Evolutionary conservation across 768 basidiomycete genomes (phyloP).

Genomic region (Asterophora lycoperdoides): DNA sequence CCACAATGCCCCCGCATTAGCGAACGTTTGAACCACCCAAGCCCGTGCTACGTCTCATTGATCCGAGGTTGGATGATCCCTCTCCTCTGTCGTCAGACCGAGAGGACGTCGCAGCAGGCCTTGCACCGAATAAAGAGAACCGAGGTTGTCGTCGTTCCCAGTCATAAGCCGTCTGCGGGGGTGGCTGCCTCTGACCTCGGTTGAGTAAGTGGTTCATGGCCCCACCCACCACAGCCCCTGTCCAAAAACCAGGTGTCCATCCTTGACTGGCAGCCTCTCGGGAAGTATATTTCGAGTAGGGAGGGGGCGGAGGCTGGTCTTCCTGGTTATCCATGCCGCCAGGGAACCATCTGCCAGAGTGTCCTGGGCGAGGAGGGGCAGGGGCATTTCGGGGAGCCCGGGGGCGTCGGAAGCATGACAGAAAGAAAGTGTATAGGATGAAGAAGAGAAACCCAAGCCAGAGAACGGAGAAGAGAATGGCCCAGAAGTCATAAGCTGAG

Average conservation of each 20-base stretch:
- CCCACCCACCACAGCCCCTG: conserved; percentile 73
- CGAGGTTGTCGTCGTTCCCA: conserved; percentile 49
- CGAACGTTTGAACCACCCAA: conserved; percentile 75
- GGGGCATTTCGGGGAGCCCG: conserved; percentile 27
- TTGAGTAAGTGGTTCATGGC: conserved; percentile 58
- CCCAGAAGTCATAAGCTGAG: conserved; percentile 44
- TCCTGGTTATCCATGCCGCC: conserved; percentile 37
- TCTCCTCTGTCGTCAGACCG: conserved; percentile 54
- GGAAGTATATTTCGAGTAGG: conserved; percentile 45
- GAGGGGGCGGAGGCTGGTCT: conserved; percentile 56
- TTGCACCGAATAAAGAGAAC: conserved; percentile 26
- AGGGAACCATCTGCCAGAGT: conserved; percentile 52
- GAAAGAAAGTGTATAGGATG: conserved; percentile 55
- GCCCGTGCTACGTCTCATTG: conserved; percentile 74
- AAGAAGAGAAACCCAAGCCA: conserved; percentile 52
- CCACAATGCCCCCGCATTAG: conserved; percentile 25
- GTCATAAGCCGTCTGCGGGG: conserved; percentile 38
- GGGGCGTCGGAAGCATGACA: conserved; percentile 44
- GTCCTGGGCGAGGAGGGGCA: conserved; percentile 33
- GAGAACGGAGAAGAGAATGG: conserved; percentile 49
- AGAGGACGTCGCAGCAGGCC: conserved; percentile 20
- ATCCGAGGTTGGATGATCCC: conserved; percentile 64
- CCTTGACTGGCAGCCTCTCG: conserved; percentile 21
- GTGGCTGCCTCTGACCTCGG: conserved; percentile 19
- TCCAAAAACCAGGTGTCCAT: conserved; percentile 81